phyloP scores from a whole-genome alignment of 495 filamentous ascomycete genomes.

The Hyaloscypha hepaticicola region DNA sequence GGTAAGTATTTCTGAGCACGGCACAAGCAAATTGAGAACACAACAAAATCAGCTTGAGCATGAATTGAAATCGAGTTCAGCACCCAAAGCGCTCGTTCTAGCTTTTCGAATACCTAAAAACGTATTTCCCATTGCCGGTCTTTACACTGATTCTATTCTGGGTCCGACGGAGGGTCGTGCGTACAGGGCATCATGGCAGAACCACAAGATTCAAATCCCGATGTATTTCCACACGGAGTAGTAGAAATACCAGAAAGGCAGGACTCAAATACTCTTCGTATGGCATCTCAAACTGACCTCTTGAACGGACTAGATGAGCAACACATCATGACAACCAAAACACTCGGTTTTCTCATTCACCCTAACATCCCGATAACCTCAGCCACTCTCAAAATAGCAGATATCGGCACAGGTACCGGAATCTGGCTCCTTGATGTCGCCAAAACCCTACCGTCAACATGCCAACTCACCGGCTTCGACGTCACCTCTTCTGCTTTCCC shows the following conservation, averaged over 20 bases:
- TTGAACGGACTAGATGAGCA: constrained; percentile 14
- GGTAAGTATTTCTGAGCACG: too few relatives aligned
- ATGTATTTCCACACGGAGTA: background rate
- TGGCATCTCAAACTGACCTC: background rate
- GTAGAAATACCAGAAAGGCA: background rate
- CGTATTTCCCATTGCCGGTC: too few relatives aligned
- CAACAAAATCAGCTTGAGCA: too few relatives aligned
- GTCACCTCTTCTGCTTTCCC: constrained; percentile 38
- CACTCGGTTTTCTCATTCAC: constrained; percentile 15
- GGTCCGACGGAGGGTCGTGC: too few relatives aligned
- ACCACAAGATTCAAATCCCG: background rate
- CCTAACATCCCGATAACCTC: constrained; percentile 11
- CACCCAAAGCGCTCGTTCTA: too few relatives aligned
- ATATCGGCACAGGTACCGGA: constrained; percentile 31
- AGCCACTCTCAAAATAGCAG: constrained; percentile 23
- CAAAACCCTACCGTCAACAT: constrained; percentile 32
- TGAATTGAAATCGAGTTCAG: too few relatives aligned
- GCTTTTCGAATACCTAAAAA: too few relatives aligned
- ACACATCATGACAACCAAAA: constrained; percentile 4
- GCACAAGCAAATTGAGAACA: too few relatives aligned
- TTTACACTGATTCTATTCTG: too few relatives aligned
- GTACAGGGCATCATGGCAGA: background rate
- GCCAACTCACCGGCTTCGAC: constrained; percentile 41
- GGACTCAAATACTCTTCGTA: background rate
- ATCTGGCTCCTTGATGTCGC: constrained; percentile 36